Evolutionary conservation across 768 basidiomycete species (phyloP), one percentile per base, ranked within the genome.

Genomic region (Termitomyces sp.): DNA sequence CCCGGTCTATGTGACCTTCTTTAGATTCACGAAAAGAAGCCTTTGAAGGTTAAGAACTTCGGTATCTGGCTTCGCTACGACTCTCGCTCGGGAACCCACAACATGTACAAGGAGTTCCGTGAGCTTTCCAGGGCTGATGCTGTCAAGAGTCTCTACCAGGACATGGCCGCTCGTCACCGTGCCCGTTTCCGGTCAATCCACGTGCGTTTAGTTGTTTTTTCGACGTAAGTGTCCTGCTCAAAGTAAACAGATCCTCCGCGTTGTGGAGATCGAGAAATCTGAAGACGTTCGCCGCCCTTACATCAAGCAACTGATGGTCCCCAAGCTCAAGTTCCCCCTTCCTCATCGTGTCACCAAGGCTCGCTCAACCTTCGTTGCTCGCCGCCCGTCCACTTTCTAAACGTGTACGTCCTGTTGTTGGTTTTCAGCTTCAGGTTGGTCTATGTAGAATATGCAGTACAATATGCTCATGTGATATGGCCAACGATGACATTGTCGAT

Each of bases 101-200:
- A 99, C 87, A 96, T 98, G 94, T 97, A 97, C 90, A 95, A 95
- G 85, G 90, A 92, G 76, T 98, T 92, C 90, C 92, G 94, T 70
- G 96, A 98, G 68, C 88, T 99, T 66, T 82, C 82, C 66, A 88
- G 97, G 63, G 88, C 92, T 60, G 95, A 92, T 72, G 96, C 97
- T 57, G 97, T 98, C 72, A 94, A 91, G 83, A 82, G 87, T 66
- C 76, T 98, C 73, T 98, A 98, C 86, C 96, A 98, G 80, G 96
- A 98, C 77, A 98, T 99, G 96, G 93, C 97, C 68, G 94, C 97
- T 62, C 85, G 95, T 65, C 96, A 99, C 77, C 94, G 96, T 77
- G 97, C 97, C 64, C 94, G 97, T 73, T 98, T 98, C 88, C 85
- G 96, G 76, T 98, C 93, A 45, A 95, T 98, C 75, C 94, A 96